A percentile compares a stretch with the other conserved stretches of the same genome.
These are phyloP conservation scores for Eucalyptus curtisii DNA, from an alignment of 345 rosid species.

Conservation along the genomic window DNA sequence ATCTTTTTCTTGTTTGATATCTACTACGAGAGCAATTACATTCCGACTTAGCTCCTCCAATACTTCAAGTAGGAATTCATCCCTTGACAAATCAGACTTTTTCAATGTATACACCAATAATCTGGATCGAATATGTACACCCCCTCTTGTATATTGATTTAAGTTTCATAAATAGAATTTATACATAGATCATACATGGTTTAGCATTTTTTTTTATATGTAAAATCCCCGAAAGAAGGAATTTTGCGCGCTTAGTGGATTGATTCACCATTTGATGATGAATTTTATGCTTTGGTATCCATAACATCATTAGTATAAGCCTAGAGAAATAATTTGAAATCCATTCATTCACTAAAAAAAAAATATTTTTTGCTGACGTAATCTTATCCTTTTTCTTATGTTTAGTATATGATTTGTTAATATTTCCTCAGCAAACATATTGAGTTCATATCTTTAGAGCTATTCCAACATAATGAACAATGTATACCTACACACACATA, in stretches of 20 bases:
- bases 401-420: not conserved
- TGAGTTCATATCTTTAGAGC: too few species aligned
- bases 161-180: not conserved
- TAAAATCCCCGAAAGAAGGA: too few species aligned
- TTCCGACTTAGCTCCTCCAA: not conserved
- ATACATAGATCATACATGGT: too few species aligned
- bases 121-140: not conserved
- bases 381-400: too few species aligned
- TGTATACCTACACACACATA: too few species aligned
- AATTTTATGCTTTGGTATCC: not conserved
- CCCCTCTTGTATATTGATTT: not conserved
- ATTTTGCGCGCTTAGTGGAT: not conserved
- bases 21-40: not conserved
- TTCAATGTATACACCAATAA: too few species aligned
- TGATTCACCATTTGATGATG: not conserved
- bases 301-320: not conserved
- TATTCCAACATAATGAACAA: too few species aligned
- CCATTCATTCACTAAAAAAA: not conserved
- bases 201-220: too few species aligned
- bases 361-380: too few species aligned
- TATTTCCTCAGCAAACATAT: too few species aligned
- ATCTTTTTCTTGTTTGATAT: not conserved
- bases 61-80: too few species aligned
- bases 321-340: not conserved
- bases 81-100: too few species aligned